Base-by-base conservation (phyloP, 768 basidiomycete genomes). In the Agrocybe pediades region DNA sequence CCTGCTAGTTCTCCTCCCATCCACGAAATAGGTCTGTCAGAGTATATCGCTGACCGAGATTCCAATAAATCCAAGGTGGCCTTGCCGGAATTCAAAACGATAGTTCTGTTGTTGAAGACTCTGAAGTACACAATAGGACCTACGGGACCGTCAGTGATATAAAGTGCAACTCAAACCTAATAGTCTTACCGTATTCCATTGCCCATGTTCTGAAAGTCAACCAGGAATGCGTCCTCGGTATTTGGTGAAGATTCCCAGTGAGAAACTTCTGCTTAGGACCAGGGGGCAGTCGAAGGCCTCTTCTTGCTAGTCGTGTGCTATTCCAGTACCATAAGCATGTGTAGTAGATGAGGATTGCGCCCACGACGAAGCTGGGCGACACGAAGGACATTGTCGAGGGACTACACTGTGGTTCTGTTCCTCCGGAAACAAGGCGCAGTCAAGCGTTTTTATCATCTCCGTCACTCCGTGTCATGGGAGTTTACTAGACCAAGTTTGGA, bases 51-150 rank as follows among this genome's bases (percentile, higher is more conserved):
- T 8, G 79, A 76, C 13, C 79, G 74, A 24, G 67, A 63, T 44
- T 81, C 79, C 30, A 85, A 69, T 15, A 85, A 68, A 43, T 81
- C 80, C 33, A 67, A 60, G 1, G 73, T 77, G 8, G 72, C 67
- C 46, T 69, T 69, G 27, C 67, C 67, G 15, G 73, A 73, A 64
- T 79, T 83, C 19, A 85, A 62, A 53, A 83, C 64, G 45, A 84
- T 66, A 15, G 76, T 67, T 17, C 71, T 62, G 21, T 63, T 65
- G 46, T 71, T 71, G 46, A 77, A 63, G 41, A 67, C 47, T 43
- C 64, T 71, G 42, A 76, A 62, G 53, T 73, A 74, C 15, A 80
- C 62, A 16, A 84, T 59, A 27, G 75, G 71, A 0, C 78, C 74
- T 78, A 24, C 13, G 16, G 29, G 6, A 29, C 15, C 11, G 2